phyloP scores from a whole-genome alignment of 1,284 basidiomycete species.

The Sanghuangporus sanghuang region DNA sequence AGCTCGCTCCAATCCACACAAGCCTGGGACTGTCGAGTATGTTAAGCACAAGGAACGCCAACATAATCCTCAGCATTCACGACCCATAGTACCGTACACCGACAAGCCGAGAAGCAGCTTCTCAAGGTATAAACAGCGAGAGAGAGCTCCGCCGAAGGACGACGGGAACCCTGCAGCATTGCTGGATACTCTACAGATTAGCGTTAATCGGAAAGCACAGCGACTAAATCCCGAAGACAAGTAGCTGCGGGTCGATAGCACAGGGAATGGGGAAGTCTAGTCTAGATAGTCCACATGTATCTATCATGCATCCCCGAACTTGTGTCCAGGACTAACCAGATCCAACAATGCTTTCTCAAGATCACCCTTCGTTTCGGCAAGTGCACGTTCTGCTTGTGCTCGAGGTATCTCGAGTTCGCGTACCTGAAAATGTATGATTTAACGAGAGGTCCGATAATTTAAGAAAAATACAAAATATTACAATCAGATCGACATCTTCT shows the following conservation, averaged over 20 bases:
- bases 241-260: neutral
- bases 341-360: conserved; percentile 38
- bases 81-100: neutral
- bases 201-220: too few relatives aligned
- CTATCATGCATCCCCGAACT: conserved; percentile 2
- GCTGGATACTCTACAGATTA: too few relatives aligned
- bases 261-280: neutral
- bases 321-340: conserved; percentile 22
- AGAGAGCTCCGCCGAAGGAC: too few relatives aligned
- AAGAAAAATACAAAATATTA: conserved; percentile 25
- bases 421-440: conserved; percentile 34
- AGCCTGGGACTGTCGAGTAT: conserved; percentile 33
- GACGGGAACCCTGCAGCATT: too few relatives aligned
- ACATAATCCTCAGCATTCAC: neutral
- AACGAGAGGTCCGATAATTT: neutral
- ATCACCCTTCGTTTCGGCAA: conserved; percentile 45
- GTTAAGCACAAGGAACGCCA: conserved; percentile 21
- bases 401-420: conserved; percentile 60
- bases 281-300: neutral
- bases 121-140: neutral
- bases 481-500: conserved; percentile 62
- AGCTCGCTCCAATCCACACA: conserved; percentile 18
- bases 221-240: neutral
- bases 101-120: neutral
- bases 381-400: conserved; percentile 50